These are phyloP conservation scores for Rhizopogon vulgaris DNA, from an alignment of 768 basidiomycete genomes.

Conservation along the genomic window DNA sequence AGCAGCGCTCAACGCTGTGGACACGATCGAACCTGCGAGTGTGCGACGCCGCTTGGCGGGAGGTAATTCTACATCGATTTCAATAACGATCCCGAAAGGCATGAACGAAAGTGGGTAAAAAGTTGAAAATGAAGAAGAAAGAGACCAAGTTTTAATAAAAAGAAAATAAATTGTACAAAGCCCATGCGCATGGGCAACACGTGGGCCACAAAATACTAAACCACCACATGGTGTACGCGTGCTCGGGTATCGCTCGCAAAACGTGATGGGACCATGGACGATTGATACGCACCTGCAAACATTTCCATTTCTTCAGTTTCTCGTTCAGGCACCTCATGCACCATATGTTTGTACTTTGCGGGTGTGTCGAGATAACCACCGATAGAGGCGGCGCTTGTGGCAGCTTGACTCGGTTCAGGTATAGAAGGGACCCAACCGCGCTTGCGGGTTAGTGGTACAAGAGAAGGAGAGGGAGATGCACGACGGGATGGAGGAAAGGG, in stretches of 20 bases:
- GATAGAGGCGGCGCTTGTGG: slow-evolving; percentile 46
- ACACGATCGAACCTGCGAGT: slow-evolving; percentile 76
- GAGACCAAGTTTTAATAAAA: slow-evolving; percentile 10
- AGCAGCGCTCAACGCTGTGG: slow-evolving; percentile 79
- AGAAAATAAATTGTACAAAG: slow-evolving; percentile 3
- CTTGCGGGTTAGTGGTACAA: slow-evolving; percentile 44
- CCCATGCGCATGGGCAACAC: slow-evolving; percentile 10
- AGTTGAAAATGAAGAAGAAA: slow-evolving; percentile 8
- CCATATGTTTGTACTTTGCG: slow-evolving; percentile 47
- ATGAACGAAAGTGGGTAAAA: slow-evolving; percentile 19
- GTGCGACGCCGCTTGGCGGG: slow-evolving; percentile 77
- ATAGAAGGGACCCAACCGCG: slow-evolving; percentile 69
- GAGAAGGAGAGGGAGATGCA: slow-evolving; percentile 15
- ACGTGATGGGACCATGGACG: slow-evolving; percentile 11
- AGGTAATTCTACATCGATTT: slow-evolving; percentile 62
- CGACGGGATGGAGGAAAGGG: slow-evolving; percentile 13
- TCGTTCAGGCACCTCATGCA: slow-evolving; percentile 23
- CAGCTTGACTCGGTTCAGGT: slow-evolving; percentile 48
- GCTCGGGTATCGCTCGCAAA: slow-evolving; percentile 23
- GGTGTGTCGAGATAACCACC: slow-evolving; percentile 67
- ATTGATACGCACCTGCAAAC: slow-evolving; percentile 34
- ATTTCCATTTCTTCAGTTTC: slow-evolving; percentile 45
- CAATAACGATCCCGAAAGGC: slow-evolving; percentile 34
- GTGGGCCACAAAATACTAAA: slow-evolving; percentile 17
- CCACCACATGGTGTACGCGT: slow-evolving; percentile 8